These are phyloP conservation scores for Fusarium sp. DNA, from an alignment of 2,329 filamentous ascomycete species.

Conservation along the genomic window DNA sequence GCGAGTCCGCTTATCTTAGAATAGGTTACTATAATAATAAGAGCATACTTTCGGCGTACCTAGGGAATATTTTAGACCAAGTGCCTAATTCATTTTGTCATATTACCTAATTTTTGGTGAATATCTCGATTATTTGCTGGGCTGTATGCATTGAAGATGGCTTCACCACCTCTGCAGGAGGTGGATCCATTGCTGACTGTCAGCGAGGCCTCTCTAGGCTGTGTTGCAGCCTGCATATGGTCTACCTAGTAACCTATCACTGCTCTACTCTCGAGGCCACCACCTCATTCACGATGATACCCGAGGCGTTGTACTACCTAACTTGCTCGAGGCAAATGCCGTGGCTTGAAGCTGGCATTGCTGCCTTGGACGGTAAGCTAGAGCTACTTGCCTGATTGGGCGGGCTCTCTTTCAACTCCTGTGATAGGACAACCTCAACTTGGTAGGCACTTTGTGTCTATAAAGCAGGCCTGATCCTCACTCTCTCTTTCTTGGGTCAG, in stretches of 20 bases:
- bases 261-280: background rate
- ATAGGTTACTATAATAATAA: too few species aligned
- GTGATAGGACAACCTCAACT: constrained; percentile 11
- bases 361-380: constrained; percentile 31
- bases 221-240: constrained; percentile 16
- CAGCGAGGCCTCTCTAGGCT: constrained; percentile 22
- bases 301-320: background rate
- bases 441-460: constrained; percentile 4
- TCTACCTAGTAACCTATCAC: background rate
- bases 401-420: background rate
- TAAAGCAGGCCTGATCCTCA: constrained; percentile 27
- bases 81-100: too few species aligned
- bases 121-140: too few species aligned
- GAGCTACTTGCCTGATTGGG: constrained; percentile 23
- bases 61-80: too few species aligned
- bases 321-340: constrained; percentile 11
- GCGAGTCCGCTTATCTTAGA: too few species aligned
- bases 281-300: background rate
- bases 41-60: too few species aligned
- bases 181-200: background rate
- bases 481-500: background rate
- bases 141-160: background rate
- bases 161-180: background rate
- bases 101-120: too few species aligned
- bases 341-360: constrained; percentile 19